Percentiles rank a stretch among this genome's conserved stretches.
Conservation (phyloP, 78 protist species). For the Dictyostelium firmibasis region DNA sequence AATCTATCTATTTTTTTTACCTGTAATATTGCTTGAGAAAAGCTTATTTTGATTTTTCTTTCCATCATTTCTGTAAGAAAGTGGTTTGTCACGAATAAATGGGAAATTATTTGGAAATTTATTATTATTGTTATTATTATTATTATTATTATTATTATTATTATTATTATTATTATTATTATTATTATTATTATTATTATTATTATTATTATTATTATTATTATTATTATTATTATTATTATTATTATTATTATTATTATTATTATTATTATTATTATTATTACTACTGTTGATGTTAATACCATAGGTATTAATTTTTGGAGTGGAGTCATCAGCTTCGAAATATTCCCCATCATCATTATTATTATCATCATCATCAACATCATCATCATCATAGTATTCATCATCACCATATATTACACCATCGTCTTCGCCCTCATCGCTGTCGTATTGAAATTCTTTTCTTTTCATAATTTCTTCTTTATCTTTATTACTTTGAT, state of each 20-base stretch:
- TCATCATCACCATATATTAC: background rate
- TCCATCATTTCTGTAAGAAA: background rate
- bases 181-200: background rate
- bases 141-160: conserved; percentile 30
- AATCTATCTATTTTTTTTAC: background rate
- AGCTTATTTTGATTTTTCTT: background rate
- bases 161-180: conserved; percentile 6
- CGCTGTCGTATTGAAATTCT: background rate
- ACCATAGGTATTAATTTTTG: background rate
- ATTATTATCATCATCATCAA: background rate
- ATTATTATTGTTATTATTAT: background rate
- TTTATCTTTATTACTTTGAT: background rate
- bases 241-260: background rate
- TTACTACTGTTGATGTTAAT: background rate
- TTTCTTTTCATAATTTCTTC: background rate
- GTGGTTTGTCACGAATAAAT: background rate
- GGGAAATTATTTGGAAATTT: background rate
- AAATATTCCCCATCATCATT: background rate
- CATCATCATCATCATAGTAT: background rate
- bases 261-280: background rate
- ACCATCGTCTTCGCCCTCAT: background rate
- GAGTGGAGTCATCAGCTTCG: background rate
- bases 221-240: background rate
- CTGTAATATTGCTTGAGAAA: background rate
- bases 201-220: background rate